A percentile compares a stretch with the other conserved stretches of the same genome.
phyloP scores from a whole-genome alignment of 495 filamentous ascomycete species.

The Penicillium verhagenii region DNA sequence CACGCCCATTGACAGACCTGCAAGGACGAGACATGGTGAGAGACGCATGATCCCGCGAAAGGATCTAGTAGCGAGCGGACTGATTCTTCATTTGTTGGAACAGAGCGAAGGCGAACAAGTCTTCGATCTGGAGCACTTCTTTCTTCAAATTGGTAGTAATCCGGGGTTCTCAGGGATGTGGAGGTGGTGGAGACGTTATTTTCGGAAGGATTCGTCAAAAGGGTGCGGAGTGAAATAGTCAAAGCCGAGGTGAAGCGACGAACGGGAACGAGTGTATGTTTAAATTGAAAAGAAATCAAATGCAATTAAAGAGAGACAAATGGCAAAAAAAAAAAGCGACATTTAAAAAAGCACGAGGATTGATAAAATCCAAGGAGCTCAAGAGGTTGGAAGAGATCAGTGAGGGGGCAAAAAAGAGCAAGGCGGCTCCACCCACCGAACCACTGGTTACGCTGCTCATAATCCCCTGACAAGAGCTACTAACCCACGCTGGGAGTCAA shows the following conservation, averaged over 20 bases:
- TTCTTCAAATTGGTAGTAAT: not conserved
- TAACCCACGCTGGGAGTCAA: not conserved
- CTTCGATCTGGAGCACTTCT: not conserved
- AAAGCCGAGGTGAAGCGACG: not conserved
- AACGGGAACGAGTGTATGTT: not conserved
- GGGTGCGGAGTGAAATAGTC: not conserved
- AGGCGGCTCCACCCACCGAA: not conserved
- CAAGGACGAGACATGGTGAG: conserved; percentile 31
- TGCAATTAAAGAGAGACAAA: not conserved
- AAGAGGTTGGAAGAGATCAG: conserved; percentile 6
- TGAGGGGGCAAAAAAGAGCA: conserved; percentile 2
- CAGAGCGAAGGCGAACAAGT: not conserved
- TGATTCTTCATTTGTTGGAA: conserved; percentile 20
- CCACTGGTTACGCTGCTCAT: not conserved
- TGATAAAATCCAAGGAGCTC: conserved; percentile 1
- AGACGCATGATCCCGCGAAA: conserved; percentile 35
- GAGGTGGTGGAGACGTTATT: not conserved
- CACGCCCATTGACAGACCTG: conserved; percentile 25
- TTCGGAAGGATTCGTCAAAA: not conserved
- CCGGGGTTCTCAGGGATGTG: not conserved
- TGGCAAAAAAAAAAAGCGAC: conserved; percentile 8
- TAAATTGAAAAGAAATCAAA: not conserved
- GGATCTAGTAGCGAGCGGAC: conserved; percentile 20
- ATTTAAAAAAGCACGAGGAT: conserved; percentile 7
- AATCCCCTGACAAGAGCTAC: conserved; percentile 11